A percentile compares a stretch with the other conserved stretches of the same genome.
Evolutionary conservation across 2,329 filamentous ascomycete species (phyloP).

Genomic region (Fusarium sp.): DNA sequence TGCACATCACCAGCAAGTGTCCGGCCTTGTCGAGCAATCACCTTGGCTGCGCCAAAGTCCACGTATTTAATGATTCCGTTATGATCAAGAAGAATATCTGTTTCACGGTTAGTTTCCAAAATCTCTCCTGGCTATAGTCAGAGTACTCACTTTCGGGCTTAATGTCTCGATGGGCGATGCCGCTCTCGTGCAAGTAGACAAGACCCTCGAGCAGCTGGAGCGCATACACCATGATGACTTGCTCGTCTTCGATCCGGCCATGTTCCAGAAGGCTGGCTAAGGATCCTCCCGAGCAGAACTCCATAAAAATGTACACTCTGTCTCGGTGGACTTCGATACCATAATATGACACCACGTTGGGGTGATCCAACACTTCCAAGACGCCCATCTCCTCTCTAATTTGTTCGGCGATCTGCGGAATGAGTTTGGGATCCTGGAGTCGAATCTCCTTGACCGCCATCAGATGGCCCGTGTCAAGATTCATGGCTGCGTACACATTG

Average conservation of each 20-base stretch:
- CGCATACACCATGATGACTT: slow-evolving; percentile 96
- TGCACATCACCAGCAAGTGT: slow-evolving; percentile 75
- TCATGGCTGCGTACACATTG: slow-evolving; percentile 97
- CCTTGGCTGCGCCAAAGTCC: slow-evolving; percentile 96
- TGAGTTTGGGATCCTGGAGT: slow-evolving; percentile 94
- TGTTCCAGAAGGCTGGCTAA: slow-evolving; percentile 91
- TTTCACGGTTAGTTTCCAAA: slow-evolving; percentile 27
- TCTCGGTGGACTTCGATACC: slow-evolving; percentile 98
- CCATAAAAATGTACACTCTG: slow-evolving; percentile 99
- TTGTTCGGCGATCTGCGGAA: slow-evolving; percentile 91
- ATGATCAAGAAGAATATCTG: slow-evolving; percentile 94
- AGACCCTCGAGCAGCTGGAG: slow-evolving; percentile 94
- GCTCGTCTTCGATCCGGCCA: slow-evolving; percentile 96
- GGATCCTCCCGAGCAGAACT: slow-evolving; percentile 96
- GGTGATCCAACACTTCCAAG: slow-evolving; percentile 93
- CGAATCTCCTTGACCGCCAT: slow-evolving; percentile 99
- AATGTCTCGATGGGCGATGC: slow-evolving; percentile 95
- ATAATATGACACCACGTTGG: slow-evolving; percentile 97
- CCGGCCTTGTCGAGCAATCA: slow-evolving; percentile 92
- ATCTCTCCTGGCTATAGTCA: not conserved
- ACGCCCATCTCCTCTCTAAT: slow-evolving; percentile 98
- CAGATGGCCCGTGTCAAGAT: slow-evolving; percentile 91
- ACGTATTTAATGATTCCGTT: slow-evolving; percentile 99
- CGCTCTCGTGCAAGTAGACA: slow-evolving; percentile 89
- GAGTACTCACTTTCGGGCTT: slow-evolving; percentile 89